Evolutionary conservation across 116 monocot species (phyloP).

Genomic region (Zostera marina): DNA sequence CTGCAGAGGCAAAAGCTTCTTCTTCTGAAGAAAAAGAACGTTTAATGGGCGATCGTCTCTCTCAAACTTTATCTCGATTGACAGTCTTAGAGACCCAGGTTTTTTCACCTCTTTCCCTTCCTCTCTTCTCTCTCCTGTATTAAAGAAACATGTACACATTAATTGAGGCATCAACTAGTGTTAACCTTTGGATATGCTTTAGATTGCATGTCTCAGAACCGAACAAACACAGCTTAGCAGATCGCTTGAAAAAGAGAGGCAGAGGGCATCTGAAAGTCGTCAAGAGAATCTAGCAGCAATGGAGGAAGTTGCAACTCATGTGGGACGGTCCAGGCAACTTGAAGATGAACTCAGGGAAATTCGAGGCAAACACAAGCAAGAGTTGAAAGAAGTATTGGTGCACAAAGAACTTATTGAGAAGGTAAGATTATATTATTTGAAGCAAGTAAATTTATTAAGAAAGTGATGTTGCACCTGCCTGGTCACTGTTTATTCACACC

Average conservation of each 20-base stretch:
- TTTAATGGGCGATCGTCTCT: slow-evolving; percentile 66
- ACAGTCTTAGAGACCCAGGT: slow-evolving; percentile 95
- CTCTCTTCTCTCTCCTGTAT: background rate
- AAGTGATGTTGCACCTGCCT: no score
- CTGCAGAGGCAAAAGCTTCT: slow-evolving; percentile 96
- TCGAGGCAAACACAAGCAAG: slow-evolving; percentile 54
- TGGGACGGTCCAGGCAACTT: slow-evolving; percentile 76
- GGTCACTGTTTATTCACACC: no score
- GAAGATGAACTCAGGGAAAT: slow-evolving; percentile 89
- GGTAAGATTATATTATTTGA: slow-evolving; percentile 19
- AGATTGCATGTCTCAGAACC: slow-evolving; percentile 89
- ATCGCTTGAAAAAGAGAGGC: slow-evolving; percentile 90
- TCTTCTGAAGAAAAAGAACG: slow-evolving; percentile 81
- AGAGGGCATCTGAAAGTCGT: slow-evolving; percentile 88
- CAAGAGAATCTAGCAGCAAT: slow-evolving; percentile 79
- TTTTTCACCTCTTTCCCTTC: background rate
- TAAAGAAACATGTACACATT: background rate
- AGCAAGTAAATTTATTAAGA: background rate
- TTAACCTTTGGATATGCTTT: slow-evolving; percentile 1
- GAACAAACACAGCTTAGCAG: slow-evolving; percentile 85
- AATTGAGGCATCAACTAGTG: background rate
- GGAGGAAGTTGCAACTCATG: slow-evolving; percentile 97
- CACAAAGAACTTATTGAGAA: slow-evolving; percentile 69
- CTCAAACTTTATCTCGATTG: slow-evolving; percentile 73
- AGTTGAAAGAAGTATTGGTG: slow-evolving; percentile 52